Base-by-base conservation (phyloP, 768 basidiomycete species). In the Phylloporus arenicola region DNA sequence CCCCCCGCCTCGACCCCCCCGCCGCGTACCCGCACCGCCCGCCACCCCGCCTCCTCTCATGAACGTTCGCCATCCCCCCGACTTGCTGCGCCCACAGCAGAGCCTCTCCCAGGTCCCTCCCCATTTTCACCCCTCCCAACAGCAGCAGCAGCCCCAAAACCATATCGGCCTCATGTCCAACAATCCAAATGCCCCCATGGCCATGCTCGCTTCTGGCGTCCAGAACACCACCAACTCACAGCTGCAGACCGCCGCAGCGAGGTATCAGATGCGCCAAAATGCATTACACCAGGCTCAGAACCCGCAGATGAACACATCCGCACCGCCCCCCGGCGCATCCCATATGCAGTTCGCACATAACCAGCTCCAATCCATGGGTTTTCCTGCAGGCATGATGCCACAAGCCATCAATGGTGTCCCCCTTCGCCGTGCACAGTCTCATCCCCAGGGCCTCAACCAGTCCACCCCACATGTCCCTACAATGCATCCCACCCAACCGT, bases 351-450 rank as follows among this genome's bases (percentile, higher is more conserved):
- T 70, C 53, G 65, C 61, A 45, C 67, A 67, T 54, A 68, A 64
- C 45, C 68, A 72, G 58, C 65, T 74, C 45, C 74, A 71, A 58
- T 51, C 62, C 55, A 72, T 77, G 67, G 61, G 57, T 43, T 79
- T 78, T 60, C 67, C 70, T 47, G 65, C 67, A 40, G 64, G 58
- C 54, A 70, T 75, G 60, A 72, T 79, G 67, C 70, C 64, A 58
- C 72, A 68, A 54, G 67, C 62, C 50, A 63, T 64, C 4, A 67
- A 65, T 54, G 67, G 70, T 37, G 62, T 62, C 40, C 58, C 54
- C 17, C 63, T 77, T 41, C 78, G 84, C 51, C 78, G 84, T 60
- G 76, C 75, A n/a, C 68, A 72, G 51, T 80, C 83, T 19, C 83
- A 85, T 65, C 75, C 81, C 5, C 74, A 77, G 54, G 65, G 58